Conservation (phyloP, 306 rosid genomes). For the Potentilla sterilis region DNA sequence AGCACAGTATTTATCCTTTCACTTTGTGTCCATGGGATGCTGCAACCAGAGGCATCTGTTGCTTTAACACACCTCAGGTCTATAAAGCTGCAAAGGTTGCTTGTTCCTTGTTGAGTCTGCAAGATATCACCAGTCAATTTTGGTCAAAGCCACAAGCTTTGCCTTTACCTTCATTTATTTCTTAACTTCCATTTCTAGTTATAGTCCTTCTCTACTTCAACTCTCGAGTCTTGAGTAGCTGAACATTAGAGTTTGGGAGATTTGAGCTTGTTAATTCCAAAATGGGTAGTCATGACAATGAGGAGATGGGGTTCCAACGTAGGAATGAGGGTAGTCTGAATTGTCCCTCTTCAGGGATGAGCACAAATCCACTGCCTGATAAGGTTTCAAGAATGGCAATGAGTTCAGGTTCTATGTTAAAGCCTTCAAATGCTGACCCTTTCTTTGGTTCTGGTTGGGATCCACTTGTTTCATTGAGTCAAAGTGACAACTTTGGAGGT, state of each 20-base stretch:
- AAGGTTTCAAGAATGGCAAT: conserved; percentile 54
- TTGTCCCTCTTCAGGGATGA: conserved; percentile 52
- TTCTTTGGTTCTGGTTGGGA: conserved; percentile 85
- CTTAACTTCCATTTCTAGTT: conserved; percentile 16
- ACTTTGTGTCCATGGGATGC: conserved; percentile 56
- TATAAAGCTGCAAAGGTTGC: conserved; percentile 79
- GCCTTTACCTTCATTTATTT: conserved; percentile 49
- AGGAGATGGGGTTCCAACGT: conserved; percentile 61
- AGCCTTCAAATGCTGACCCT: conserved; percentile 57
- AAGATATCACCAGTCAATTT: conserved; percentile 65
- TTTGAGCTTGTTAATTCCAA: conserved; percentile 36
- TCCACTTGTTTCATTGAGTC: conserved; percentile 74
- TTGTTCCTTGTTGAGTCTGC: conserved; percentile 89
- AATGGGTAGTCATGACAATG: conserved; percentile 74
- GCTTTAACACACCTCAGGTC: conserved; percentile 70
- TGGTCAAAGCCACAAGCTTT: conserved; percentile 72
- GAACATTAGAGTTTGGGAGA: conserved; percentile 26
- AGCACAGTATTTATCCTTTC: conserved; percentile 43
- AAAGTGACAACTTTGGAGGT: conserved; percentile 67
- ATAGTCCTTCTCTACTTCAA: conserved; percentile 34
- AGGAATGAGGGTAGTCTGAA: conserved; percentile 50
- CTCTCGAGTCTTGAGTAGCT: conserved; percentile 31
- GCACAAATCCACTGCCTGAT: conserved; percentile 37
- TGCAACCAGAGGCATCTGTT: conserved; percentile 62
- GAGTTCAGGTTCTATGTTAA: conserved; percentile 55